These are phyloP conservation scores for Corniculantispora saksenae DNA, from an alignment of 2,329 filamentous ascomycete genomes.

Conservation along the genomic window DNA sequence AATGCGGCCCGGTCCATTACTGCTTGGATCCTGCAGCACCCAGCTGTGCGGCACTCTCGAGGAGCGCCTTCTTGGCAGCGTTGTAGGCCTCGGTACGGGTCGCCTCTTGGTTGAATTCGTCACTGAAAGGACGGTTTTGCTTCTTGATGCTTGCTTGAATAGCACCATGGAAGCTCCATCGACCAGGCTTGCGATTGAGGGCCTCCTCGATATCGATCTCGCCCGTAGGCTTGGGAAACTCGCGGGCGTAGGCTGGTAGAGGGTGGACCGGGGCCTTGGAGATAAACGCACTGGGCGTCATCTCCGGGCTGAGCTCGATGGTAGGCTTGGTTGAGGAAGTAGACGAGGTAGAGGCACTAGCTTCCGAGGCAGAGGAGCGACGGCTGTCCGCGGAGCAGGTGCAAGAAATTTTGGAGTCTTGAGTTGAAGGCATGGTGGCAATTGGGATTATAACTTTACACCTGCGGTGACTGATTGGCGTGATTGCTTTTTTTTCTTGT, in stretches of 20 bases:
- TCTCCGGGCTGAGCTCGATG: conserved; percentile 16
- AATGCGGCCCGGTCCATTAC: conserved; percentile 19
- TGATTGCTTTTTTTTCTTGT: conserved; percentile 7
- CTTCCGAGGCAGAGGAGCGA: conserved; percentile 1
- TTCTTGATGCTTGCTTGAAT: conserved; percentile 32
- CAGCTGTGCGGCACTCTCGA: conserved; percentile 28
- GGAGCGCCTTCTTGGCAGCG: conserved; percentile 49
- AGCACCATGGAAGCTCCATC: conserved; percentile 42
- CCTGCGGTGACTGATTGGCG: not conserved
- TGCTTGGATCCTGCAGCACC: conserved; percentile 26
- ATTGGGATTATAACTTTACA: not conserved
- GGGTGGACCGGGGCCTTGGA: conserved; percentile 29
- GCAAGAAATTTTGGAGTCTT: not conserved
- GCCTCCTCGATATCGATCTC: conserved; percentile 45
- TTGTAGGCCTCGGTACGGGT: conserved; percentile 44
- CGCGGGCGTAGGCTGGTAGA: conserved; percentile 36
- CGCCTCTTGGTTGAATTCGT: conserved; percentile 30
- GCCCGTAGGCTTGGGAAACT: conserved; percentile 42
- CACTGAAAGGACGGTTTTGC: conserved; percentile 24
- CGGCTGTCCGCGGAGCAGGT: not conserved
- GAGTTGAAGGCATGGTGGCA: not conserved
- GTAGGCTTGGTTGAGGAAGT: not conserved
- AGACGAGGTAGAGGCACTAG: not conserved
- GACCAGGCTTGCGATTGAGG: conserved; percentile 45
- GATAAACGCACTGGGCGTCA: not conserved